These are phyloP conservation scores for Candida berthetii DNA, from an alignment of 805 yeast genomes.

Conservation along the genomic window DNA sequence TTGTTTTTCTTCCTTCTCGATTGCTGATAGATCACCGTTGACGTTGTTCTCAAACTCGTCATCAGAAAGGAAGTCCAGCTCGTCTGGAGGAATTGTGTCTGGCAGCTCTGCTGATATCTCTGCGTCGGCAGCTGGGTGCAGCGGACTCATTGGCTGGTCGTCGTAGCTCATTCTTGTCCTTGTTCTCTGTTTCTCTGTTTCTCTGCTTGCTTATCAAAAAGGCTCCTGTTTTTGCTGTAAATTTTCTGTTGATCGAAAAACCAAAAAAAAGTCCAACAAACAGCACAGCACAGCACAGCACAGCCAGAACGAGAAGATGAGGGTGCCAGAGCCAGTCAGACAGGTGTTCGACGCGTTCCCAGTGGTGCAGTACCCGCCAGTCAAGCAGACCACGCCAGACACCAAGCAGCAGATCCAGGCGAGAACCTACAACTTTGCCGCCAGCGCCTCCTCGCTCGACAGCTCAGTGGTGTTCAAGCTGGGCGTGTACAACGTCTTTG, in stretches of 20 bases:
- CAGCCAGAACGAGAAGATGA: background rate
- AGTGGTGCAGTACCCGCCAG: constrained; percentile 32
- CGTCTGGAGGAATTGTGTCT: constrained; percentile 6
- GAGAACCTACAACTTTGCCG: constrained; percentile 18
- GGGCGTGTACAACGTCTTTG: constrained; percentile 45
- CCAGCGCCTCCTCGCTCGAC: constrained; percentile 7
- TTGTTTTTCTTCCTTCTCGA: background rate
- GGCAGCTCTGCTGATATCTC: constrained; percentile 10
- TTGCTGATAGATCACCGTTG: background rate
- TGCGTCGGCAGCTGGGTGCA: constrained; percentile 16
- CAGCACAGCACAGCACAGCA: background rate
- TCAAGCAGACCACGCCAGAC: constrained; percentile 20
- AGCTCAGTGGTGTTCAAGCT: constrained; percentile 34
- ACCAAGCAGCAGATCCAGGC: constrained; percentile 16
- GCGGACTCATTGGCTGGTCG: constrained; percentile 17
- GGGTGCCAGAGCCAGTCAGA: constrained; percentile 36
- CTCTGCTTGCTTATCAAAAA: no score
- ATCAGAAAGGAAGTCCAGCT: constrained; percentile 9
- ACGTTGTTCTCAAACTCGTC: background rate
- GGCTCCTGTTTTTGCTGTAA: background rate
- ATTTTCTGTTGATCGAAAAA: background rate
- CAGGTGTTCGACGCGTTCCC: constrained; percentile 49
- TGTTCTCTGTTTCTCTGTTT: background rate
- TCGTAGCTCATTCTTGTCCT: constrained; percentile 5
- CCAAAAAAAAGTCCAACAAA: background rate